Base-by-base conservation (phyloP, 768 basidiomycete genomes). In the Boletus reticulatus region DNA sequence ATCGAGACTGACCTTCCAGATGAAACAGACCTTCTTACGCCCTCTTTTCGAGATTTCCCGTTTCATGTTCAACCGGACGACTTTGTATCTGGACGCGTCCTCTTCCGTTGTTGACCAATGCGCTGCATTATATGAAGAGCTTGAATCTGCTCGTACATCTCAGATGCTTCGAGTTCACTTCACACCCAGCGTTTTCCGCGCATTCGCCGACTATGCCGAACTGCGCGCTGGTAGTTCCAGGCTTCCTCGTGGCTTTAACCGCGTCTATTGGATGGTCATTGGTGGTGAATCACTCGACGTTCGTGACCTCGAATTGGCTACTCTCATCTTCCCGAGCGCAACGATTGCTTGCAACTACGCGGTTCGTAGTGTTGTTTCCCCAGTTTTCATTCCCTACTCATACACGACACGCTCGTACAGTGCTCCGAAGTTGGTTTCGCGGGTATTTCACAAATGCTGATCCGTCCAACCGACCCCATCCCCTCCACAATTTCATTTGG, bases 1-100 rank as follows among this genome's bases (percentile, higher is more conserved):
- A n/a, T 37, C 19, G 24, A 37, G 11, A 1, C 59, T 61, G 34
- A 59, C n/a, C 44, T 14, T 16, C 6, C 16, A 4, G 22, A 29
- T 14, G 34, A 49, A 36, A 37, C 20, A 60, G 59, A 61, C 59
- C 9, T 60, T 60, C 7, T 50, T 60, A 39, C 52, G 59, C 29
- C 59, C 59, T 24, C 59, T 61, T 42, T 60, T 60, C 36, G 59
- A 60, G 19, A 61, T 60, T 34, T 59, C 59, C 20, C 59, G 59
- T 32, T 61, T 60, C 48, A 60, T 60, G 59, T 61, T 60, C 58
- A 61, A 61, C 36, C 47, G 44, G 13, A 50, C 59, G 31, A 61
- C 59, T 12, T 46, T 61, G 16, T 56, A 60, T 34, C 39, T 60
- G 13, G 59, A 60, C 38, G 42, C 48, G 2, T 60, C 59, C 13